A percentile compares a stretch with the other conserved stretches of the same genome.
phyloP scores from a whole-genome alignment of 805 yeast species.

The Ogataea henricii region DNA sequence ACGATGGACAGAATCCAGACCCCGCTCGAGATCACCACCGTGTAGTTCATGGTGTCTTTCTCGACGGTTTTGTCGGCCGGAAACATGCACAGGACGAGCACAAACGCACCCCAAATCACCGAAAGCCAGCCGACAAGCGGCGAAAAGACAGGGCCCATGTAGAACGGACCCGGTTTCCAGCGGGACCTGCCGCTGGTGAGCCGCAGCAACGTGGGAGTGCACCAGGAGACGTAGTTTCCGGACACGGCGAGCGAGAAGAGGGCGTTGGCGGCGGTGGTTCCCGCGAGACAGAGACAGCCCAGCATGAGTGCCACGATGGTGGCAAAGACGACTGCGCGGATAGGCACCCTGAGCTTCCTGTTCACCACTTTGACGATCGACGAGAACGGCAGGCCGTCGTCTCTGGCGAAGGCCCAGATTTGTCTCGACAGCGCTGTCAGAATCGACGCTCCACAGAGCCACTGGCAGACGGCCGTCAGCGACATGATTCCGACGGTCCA shows the following conservation, averaged over 20 bases:
- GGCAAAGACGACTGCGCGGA: conserved; percentile 60
- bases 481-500: conserved; percentile 67
- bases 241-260: conserved; percentile 63
- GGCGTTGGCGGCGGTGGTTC: conserved; percentile 62
- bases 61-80: conserved; percentile 48
- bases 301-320: conserved; percentile 48
- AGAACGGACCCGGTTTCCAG: conserved; percentile 69
- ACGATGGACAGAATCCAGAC: conserved; percentile 54
- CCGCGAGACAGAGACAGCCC: conserved; percentile 60
- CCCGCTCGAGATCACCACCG: conserved; percentile 62
- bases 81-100: conserved; percentile 61
- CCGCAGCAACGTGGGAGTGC: conserved; percentile 55
- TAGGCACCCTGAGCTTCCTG: conserved; percentile 56
- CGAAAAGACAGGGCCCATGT: conserved; percentile 54
- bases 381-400: conserved; percentile 68
- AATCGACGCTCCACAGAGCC: conserved; percentile 63
- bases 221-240: conserved; percentile 65
- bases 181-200: conserved; percentile 49
- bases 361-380: conserved; percentile 57
- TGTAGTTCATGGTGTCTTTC: conserved; percentile 65
- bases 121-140: conserved; percentile 47
- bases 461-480: conserved; percentile 58
- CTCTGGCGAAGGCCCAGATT: conserved; percentile 75
- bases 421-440: conserved; percentile 68
- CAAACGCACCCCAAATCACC: conserved; percentile 50